Percentiles rank a stretch among this genome's conserved stretches.
Evolutionary conservation across 805 yeast genomes (phyloP).

Genomic region (Hanseniaspora guilliermondii): DNA sequence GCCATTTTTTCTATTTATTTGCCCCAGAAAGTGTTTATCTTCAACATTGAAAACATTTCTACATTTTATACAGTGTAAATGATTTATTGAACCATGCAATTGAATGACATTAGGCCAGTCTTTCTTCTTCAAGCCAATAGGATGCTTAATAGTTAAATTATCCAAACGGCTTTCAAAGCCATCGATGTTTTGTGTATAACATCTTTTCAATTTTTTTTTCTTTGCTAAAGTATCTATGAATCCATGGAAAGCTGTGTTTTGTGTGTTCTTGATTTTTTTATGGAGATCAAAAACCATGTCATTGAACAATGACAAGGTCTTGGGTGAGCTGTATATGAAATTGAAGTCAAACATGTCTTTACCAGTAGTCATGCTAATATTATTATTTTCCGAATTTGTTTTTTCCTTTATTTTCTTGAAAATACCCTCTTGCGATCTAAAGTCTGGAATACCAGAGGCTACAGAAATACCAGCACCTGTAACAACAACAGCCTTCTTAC

Average conservation of each 20-base stretch:
- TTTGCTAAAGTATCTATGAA: slow-evolving; percentile 47
- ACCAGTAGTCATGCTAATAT: slow-evolving; percentile 32
- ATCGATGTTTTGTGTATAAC: slow-evolving; percentile 85
- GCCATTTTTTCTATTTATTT: neutral
- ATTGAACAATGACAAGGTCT: slow-evolving; percentile 54
- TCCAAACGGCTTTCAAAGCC: slow-evolving; percentile 54
- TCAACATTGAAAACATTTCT: slow-evolving; percentile 41
- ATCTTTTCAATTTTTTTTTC: slow-evolving; percentile 52
- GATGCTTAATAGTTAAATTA: slow-evolving; percentile 37
- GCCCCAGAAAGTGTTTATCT: slow-evolving; percentile 35
- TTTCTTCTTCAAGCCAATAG: slow-evolving; percentile 34
- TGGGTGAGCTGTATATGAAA: slow-evolving; percentile 53
- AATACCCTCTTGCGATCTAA: slow-evolving; percentile 67
- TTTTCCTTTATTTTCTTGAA: slow-evolving; percentile 43
- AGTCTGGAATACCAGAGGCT: slow-evolving; percentile 82
- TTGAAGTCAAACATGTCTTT: slow-evolving; percentile 65
- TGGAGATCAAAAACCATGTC: slow-evolving; percentile 57
- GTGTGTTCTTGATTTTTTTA: slow-evolving; percentile 39
- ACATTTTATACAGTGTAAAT: slow-evolving; percentile 70
- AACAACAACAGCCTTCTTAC: slow-evolving; percentile 50
- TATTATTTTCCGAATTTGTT: slow-evolving; percentile 17
- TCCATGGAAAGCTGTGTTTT: slow-evolving; percentile 65
- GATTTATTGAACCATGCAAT: slow-evolving; percentile 69
- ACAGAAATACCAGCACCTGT: slow-evolving; percentile 90
- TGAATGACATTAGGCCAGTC: slow-evolving; percentile 51